Evolutionary conservation across 805 yeast genomes (phyloP), one percentile per base, ranked within the genome.

Genomic region (Saccharomycopsis sp.): DNA sequence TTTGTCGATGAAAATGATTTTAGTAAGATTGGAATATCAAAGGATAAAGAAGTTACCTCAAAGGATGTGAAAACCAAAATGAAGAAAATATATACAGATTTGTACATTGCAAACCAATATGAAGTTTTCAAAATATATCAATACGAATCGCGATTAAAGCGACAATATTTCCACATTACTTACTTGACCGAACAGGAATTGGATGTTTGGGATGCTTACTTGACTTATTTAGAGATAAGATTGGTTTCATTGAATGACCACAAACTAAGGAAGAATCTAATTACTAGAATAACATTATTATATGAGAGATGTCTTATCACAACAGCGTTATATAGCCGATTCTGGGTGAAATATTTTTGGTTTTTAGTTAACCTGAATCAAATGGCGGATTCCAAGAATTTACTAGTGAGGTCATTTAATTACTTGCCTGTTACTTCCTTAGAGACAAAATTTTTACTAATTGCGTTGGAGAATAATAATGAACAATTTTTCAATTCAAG

Each of bases 201-300:
- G 17, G 72, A 70, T 16, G 65, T 63, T 8, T 82, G 95, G 78
- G 74, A 70, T 43, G 58, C 65, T 23, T 86, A 81, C 57, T 54
- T 83, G 29, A 71, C 70, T 50, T 75, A 67, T 45, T 61, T 76
- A 29, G 86, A 81, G 52, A 53, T 50, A 4, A 41, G 36, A 28
- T 29, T 43, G 9, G 11, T 47, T 11, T 5, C 17, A 7, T 22
- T 29, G 14, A 21, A 2, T 26, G 28, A 36, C 11, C 16, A 11
- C 9, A 6, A 27, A 35, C 32, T 58, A 21, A 56, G 57, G 42
- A 46, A 49, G 4, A 42, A 56, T 33, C 57, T 58, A 24, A 52
- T 61, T 4, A 55, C 54, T 11, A 42, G 51, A 41, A 40, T 51
- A 7, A 41, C 29, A 11, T 64, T 69, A 11, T 53, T 62, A 0